Conservation (phyloP, 345 rosid species). For the Rhizophora mangle region DNA sequence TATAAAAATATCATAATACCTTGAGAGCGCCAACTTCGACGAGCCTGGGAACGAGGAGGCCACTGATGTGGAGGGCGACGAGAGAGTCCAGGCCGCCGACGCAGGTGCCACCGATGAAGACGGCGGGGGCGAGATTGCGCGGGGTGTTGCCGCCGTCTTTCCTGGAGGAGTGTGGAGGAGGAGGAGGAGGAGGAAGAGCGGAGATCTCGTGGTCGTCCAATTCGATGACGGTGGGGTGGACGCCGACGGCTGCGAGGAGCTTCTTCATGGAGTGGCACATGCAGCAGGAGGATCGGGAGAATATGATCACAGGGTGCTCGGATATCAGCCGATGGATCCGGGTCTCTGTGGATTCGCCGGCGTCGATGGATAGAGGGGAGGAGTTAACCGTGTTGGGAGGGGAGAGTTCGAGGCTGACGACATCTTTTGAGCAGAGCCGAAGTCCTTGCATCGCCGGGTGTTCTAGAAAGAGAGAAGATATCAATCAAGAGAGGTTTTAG, state of each 20-base stretch:
- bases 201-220: constrained; percentile 82
- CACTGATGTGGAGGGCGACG: constrained; percentile 81
- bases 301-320: constrained; percentile 88
- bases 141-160: background rate
- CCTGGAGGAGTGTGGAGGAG: constrained; percentile 8
- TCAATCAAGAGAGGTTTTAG: background rate
- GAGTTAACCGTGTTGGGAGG: constrained; percentile 39
- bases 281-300: constrained; percentile 84
- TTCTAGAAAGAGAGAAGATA: background rate
- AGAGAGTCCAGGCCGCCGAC: constrained; percentile 93
- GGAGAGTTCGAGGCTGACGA: constrained; percentile 37
- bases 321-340: constrained; percentile 78
- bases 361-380: constrained; percentile 66
- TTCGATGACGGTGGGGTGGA: constrained; percentile 88
- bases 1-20: constrained; percentile 47
- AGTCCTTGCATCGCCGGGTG: constrained; percentile 64
- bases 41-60: constrained; percentile 82
- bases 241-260: constrained; percentile 73
- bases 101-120: constrained; percentile 76
- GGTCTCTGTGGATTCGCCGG: constrained; percentile 61
- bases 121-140: constrained; percentile 38
- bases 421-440: background rate
- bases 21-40: constrained; percentile 82
- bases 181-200: constrained; percentile 42
- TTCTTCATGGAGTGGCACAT: constrained; percentile 96